Conservation (phyloP, 768 basidiomycete species). For the Amyloporia xantha region DNA sequence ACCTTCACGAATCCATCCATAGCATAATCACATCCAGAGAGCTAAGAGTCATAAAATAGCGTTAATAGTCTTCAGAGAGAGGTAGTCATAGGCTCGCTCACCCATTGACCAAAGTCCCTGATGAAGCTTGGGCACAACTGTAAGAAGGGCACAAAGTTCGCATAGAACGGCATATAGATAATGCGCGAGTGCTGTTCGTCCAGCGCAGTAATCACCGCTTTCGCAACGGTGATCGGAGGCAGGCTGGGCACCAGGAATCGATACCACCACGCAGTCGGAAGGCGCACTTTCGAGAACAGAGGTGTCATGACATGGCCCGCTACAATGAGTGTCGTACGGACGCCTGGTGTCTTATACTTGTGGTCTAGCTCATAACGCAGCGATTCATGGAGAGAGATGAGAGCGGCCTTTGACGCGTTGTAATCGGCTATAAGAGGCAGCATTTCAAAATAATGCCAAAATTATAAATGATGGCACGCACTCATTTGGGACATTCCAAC, state of each 20-base stretch:
- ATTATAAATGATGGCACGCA: conserved; percentile 31
- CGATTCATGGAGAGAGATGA: conserved; percentile 73
- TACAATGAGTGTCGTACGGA: conserved; percentile 85
- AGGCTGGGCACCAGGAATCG: conserved; percentile 76
- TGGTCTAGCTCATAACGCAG: conserved; percentile 86
- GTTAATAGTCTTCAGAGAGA: not conserved
- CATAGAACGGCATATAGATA: conserved; percentile 69
- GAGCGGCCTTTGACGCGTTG: conserved; percentile 87
- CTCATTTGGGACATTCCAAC: conserved; percentile 71
- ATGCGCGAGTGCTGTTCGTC: conserved; percentile 73
- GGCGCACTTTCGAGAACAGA: conserved; percentile 58
- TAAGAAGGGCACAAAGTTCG: conserved; percentile 50
- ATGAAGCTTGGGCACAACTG: conserved; percentile 62
- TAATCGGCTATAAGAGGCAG: conserved; percentile 62
- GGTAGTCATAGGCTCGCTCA: conserved; percentile 24
- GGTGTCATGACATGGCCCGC: conserved; percentile 76
- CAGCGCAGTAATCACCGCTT: conserved; percentile 72
- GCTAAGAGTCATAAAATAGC: conserved; percentile 29
- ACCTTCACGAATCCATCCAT: conserved; percentile 67
- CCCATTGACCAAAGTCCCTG: conserved; percentile 73
- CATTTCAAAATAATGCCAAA: not conserved
- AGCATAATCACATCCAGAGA: conserved; percentile 60
- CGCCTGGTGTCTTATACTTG: conserved; percentile 60
- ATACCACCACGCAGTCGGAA: conserved; percentile 45
- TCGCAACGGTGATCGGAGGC: conserved; percentile 68